Percentiles rank a stretch among this genome's conserved stretches.
Conservation (phyloP, 1,284 basidiomycete genomes). For the Uromyces viciae-fabae region DNA sequence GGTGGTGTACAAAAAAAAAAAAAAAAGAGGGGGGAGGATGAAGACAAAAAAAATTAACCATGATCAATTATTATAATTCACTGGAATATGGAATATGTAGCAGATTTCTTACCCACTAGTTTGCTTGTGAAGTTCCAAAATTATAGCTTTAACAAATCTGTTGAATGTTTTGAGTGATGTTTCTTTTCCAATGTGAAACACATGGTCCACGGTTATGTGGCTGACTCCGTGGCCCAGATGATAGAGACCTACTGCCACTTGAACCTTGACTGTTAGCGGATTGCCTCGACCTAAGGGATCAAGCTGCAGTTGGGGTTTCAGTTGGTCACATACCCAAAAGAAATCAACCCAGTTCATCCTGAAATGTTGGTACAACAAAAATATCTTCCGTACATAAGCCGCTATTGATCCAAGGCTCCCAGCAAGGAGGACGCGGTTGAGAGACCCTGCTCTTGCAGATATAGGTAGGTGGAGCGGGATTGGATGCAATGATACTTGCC, state of each 20-base stretch:
- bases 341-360: neutral
- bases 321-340: neutral
- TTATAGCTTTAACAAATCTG: too few species aligned
- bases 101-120: too few species aligned
- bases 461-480: neutral
- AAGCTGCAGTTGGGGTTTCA: neutral
- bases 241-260: neutral
- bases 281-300: neutral
- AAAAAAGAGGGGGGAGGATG: too few species aligned
- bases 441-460: neutral
- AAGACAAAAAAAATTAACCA: too few species aligned
- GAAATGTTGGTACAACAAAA: neutral
- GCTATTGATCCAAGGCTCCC: neutral
- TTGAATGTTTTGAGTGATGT: too few species aligned
- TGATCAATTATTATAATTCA: too few species aligned
- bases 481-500: too few species aligned
- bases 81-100: too few species aligned
- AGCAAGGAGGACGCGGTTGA: neutral
- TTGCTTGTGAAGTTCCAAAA: too few species aligned
- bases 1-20: too few species aligned
- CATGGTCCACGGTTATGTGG: too few species aligned
- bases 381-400: neutral
- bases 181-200: too few species aligned
- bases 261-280: neutral
- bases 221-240: neutral